Evolutionary conservation across 2,329 filamentous ascomycete species (phyloP).

Genomic region (Sarocladium oryzae): DNA sequence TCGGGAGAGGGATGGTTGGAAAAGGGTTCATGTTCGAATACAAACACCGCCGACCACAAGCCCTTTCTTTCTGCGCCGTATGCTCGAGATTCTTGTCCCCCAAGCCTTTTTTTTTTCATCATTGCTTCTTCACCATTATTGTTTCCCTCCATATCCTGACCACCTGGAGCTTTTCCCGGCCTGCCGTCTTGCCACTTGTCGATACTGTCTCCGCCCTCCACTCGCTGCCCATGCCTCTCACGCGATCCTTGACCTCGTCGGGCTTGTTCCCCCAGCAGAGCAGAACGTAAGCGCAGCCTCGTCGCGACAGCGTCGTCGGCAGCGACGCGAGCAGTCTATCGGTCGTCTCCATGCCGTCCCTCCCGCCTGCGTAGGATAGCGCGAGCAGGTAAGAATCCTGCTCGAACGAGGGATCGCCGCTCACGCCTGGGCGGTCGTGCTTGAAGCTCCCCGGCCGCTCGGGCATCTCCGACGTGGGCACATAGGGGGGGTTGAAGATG

Average conservation of each 20-base stretch:
- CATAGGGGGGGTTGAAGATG: slow-evolving; percentile 96
- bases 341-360: slow-evolving; percentile 91
- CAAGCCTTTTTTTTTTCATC: background rate
- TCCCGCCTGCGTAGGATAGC: slow-evolving; percentile 82
- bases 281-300: slow-evolving; percentile 82
- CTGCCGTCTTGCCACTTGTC: slow-evolving; percentile 76
- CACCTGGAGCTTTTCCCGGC: slow-evolving; percentile 91
- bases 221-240: slow-evolving; percentile 41
- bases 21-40: slow-evolving; percentile 1
- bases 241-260: slow-evolving; percentile 58
- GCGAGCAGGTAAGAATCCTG: slow-evolving; percentile 77
- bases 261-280: slow-evolving; percentile 90
- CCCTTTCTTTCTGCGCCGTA: background rate
- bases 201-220: slow-evolving; percentile 79
- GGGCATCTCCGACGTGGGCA: slow-evolving; percentile 75
- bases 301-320: slow-evolving; percentile 52
- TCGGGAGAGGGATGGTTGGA: too few species aligned
- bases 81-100: background rate
- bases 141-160: slow-evolving; percentile 70
- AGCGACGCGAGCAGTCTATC: slow-evolving; percentile 67
- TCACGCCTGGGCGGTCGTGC: slow-evolving; percentile 17
- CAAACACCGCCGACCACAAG: background rate
- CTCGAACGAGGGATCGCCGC: slow-evolving; percentile 51
- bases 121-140: background rate
- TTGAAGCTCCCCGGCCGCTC: slow-evolving; percentile 30